Base-by-base conservation (phyloP, 305 asterid genomes). In the Fraxinus ornus region DNA sequence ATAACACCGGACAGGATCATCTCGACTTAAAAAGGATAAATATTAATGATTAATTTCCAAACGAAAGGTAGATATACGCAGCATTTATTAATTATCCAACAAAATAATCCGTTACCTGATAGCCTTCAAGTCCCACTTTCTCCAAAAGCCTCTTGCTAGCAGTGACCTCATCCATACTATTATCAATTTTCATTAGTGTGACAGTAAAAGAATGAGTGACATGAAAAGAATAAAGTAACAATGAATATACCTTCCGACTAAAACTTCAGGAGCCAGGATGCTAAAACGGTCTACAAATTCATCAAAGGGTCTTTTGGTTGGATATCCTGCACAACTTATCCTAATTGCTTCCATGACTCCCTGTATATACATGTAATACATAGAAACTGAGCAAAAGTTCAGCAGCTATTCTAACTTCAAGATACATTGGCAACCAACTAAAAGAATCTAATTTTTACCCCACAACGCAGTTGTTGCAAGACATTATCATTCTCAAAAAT, bases 301-400 rank as follows among this genome's bases (percentile, higher is more conserved):
- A 86, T 81, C 80, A 83, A 97, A 97, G 17, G 92, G 97, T 86
- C 89, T 93, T 88, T 96, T 92, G 68, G 99, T 97, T 62, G 98
- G 99, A 89, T 93, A 97, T 72, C 99, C 99, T 77, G 99, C 99
- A 87, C 95, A 91, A 86, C 98, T 97, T 68, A 97, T 97, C 91
- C 99, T 93, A 84, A 97, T 97, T 74, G 99, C 99, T 86, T 97
- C 99, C 98, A 97, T 89, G 83, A 97, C 99, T 87, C 99, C 99
- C 99, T 97, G 89, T n/a, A 85, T 39, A 77, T 33, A 77, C 73
- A 32, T 37, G 76, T 19, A 79, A 83, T 76, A 75, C 79, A 76
- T 3, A 81, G 22, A 64, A 75, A 76, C 52, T 21, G 24, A n/a
- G 75, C 81, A 68, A 24, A 74, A 47, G 8, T 82, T 74, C 47